phyloP scores from a whole-genome alignment of 345 rosid species.

The Streptanthus diversifolius region DNA sequence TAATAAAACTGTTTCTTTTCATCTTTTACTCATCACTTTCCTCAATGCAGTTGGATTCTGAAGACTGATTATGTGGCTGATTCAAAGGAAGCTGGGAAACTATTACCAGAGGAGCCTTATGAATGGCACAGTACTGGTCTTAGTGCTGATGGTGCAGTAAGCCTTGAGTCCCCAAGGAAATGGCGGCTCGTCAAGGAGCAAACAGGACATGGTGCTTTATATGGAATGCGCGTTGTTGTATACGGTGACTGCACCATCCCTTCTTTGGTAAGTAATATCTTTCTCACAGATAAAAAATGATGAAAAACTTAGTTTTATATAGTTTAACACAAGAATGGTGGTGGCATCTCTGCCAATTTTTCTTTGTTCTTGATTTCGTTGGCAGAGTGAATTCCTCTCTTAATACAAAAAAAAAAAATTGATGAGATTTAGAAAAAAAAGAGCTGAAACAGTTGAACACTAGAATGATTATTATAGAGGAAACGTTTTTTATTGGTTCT shows the following conservation, averaged over 20 bases:
- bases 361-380: background rate
- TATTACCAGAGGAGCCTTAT: slow-evolving; percentile 73
- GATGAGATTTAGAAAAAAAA: background rate
- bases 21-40: slow-evolving; percentile 1
- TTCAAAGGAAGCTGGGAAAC: slow-evolving; percentile 65
- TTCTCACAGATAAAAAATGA: background rate
- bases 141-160: slow-evolving; percentile 77
- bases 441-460: background rate
- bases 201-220: slow-evolving; percentile 92
- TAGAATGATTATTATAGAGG: background rate
- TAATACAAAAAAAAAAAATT: background rate
- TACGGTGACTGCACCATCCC: slow-evolving; percentile 92
- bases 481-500: background rate
- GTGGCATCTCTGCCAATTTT: background rate
- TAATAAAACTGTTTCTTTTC: background rate
- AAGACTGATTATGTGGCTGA: slow-evolving; percentile 73
- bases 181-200: slow-evolving; percentile 79
- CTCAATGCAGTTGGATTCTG: slow-evolving; percentile 83
- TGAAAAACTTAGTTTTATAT: background rate
- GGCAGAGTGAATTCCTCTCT: background rate
- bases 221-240: slow-evolving; percentile 66
- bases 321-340: background rate
- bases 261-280: slow-evolving; percentile 60
- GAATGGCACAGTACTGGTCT: slow-evolving; percentile 79
- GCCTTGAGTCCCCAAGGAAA: slow-evolving; percentile 79